These are phyloP conservation scores for Phlebiopsis flavidoalba DNA, from an alignment of 768 basidiomycete genomes.

Conservation along the genomic window DNA sequence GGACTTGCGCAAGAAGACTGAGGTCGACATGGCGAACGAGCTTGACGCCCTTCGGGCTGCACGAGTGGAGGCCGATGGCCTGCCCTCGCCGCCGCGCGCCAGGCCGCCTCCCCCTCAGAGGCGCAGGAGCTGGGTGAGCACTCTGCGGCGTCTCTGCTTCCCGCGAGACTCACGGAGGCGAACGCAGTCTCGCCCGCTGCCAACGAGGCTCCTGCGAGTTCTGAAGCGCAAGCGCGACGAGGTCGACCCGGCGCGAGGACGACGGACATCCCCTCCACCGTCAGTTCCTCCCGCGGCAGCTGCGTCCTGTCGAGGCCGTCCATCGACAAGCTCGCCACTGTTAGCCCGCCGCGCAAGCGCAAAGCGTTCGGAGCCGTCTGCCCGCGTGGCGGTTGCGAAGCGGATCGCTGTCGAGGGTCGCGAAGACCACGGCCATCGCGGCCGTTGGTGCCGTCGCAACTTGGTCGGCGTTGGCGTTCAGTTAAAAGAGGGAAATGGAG, in stretches of 20 bases:
- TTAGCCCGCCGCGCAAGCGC: conserved; percentile 21
- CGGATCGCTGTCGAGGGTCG: conserved; percentile 38
- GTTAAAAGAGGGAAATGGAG: conserved; percentile 26
- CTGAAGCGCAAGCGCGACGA: conserved; percentile 63
- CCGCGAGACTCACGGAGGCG: not conserved
- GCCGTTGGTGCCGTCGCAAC: conserved; percentile 65
- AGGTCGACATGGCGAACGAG: conserved; percentile 42
- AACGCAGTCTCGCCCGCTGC: conserved; percentile 29
- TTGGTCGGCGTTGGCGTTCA: conserved; percentile 71
- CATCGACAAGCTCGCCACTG: conserved; percentile 1
- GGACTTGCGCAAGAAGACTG: conserved; percentile 25
- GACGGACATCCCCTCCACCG: not conserved
- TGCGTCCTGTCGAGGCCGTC: not conserved
- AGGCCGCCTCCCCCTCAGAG: conserved; percentile 18
- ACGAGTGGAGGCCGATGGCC: conserved; percentile 35
- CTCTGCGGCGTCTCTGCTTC: not conserved
- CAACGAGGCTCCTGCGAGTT: not conserved
- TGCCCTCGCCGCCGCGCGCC: conserved; percentile 29
- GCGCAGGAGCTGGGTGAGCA: conserved; percentile 23
- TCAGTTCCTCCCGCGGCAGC: not conserved
- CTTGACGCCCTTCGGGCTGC: conserved; percentile 39
- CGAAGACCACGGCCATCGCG: conserved; percentile 57
- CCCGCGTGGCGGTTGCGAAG: conserved; percentile 28
- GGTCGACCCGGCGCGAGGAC: conserved; percentile 10
- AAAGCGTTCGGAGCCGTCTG: not conserved